Percentiles rank a stretch among this genome's conserved stretches.
Evolutionary conservation across 2,329 filamentous ascomycete species (phyloP).

Genomic region (Talaromyces funiculosus): DNA sequence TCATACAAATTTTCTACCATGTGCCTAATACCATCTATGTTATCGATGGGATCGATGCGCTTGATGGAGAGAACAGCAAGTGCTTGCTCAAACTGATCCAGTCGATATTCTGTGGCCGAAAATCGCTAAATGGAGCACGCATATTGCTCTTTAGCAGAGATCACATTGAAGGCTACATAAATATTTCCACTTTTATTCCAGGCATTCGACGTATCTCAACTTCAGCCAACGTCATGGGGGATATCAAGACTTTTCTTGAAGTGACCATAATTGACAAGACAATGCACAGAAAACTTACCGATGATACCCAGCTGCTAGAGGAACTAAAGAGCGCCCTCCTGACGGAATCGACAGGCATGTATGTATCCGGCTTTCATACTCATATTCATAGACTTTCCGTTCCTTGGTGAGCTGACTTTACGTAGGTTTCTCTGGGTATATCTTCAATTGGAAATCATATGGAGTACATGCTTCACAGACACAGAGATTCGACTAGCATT

Average conservation of each 20-base stretch:
- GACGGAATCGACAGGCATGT: not conserved
- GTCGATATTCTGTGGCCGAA: not conserved
- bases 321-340: not conserved
- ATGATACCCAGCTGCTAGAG: not conserved
- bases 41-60: not conserved
- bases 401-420: too few species aligned
- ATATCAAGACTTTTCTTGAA: not conserved
- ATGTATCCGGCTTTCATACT: too few species aligned
- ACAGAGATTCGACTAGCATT: constrained; percentile 17
- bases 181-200: not conserved
- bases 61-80: not conserved
- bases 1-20: not conserved
- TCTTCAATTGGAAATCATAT: not conserved
- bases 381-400: not conserved
- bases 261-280: not conserved
- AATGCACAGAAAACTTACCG: not conserved
- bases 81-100: not conserved
- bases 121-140: not conserved
- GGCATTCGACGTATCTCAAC: not conserved
- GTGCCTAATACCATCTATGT: not conserved
- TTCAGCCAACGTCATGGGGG: not conserved
- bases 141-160: not conserved
- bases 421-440: not conserved
- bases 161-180: not conserved
- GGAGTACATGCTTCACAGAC: constrained; percentile 17